Conservation (phyloP, 768 basidiomycete genomes). For the Podaxis sp. region DNA sequence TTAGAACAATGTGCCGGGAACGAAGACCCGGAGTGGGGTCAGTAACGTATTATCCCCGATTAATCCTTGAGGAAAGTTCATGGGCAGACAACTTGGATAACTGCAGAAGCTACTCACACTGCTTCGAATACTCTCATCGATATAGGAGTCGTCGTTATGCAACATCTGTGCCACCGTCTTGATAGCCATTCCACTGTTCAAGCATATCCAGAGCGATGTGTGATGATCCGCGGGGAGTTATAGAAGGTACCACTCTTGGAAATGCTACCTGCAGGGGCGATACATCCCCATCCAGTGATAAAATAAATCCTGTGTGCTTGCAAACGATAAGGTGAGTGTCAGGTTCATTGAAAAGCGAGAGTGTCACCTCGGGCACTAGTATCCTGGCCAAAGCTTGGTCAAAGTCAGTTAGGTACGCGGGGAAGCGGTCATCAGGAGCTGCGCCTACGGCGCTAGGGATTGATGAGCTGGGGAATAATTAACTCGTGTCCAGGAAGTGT, state of each 20-base stretch:
- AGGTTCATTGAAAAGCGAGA: too few relatives aligned
- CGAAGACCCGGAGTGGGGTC: background rate
- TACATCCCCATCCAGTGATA: background rate
- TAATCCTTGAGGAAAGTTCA: background rate
- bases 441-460: background rate
- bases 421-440: background rate
- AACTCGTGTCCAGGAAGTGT: background rate
- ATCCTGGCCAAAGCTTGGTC: background rate
- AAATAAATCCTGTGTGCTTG: background rate
- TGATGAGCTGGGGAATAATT: background rate
- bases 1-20: background rate
- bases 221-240: background rate
- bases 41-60: background rate
- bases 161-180: background rate
- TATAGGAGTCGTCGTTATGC: background rate
- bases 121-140: background rate
- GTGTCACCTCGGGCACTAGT: too few relatives aligned
- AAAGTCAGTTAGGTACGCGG: background rate
- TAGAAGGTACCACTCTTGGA: background rate
- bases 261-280: background rate
- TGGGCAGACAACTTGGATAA: background rate
- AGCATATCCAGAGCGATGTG: background rate
- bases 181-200: background rate
- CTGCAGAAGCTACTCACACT: background rate
- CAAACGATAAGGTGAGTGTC: too few relatives aligned